Evolutionary conservation across 1,284 basidiomycete species (phyloP).

Genomic region (Irpex sp.): DNA sequence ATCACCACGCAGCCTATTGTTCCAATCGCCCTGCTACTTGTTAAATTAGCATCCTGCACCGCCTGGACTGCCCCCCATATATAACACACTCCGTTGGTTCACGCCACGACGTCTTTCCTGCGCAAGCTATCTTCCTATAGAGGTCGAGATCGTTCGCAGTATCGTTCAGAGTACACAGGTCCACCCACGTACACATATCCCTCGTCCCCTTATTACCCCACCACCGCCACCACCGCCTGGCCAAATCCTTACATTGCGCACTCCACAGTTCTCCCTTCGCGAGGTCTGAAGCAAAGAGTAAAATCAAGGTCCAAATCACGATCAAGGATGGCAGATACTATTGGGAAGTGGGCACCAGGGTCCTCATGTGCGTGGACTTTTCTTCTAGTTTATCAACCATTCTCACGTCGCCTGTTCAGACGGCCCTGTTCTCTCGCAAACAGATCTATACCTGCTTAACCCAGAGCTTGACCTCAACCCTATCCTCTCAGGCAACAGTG

Average conservation of each 20-base stretch:
- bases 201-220: not conserved
- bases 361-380: conserved; percentile 21
- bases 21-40: not conserved
- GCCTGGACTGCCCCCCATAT: not conserved
- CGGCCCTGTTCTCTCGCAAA: conserved; percentile 71
- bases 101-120: conserved; percentile 6
- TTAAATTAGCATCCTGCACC: not conserved
- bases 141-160: not conserved
- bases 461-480: conserved; percentile 64
- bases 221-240: not conserved
- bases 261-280: not conserved
- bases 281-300: not conserved
- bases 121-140: conserved; percentile 6
- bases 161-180: not conserved
- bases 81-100: not conserved
- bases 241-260: not conserved
- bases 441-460: conserved; percentile 70
- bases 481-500: conserved; percentile 51
- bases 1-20: not conserved
- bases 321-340: conserved; percentile 21
- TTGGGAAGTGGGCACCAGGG: conserved; percentile 28
- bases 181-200: not conserved
- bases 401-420: conserved; percentile 37
- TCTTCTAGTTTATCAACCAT: not conserved
- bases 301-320: not conserved